These are phyloP conservation scores for Wickerhamiella spandovensis DNA, from an alignment of 805 yeast species.

Conservation along the genomic window DNA sequence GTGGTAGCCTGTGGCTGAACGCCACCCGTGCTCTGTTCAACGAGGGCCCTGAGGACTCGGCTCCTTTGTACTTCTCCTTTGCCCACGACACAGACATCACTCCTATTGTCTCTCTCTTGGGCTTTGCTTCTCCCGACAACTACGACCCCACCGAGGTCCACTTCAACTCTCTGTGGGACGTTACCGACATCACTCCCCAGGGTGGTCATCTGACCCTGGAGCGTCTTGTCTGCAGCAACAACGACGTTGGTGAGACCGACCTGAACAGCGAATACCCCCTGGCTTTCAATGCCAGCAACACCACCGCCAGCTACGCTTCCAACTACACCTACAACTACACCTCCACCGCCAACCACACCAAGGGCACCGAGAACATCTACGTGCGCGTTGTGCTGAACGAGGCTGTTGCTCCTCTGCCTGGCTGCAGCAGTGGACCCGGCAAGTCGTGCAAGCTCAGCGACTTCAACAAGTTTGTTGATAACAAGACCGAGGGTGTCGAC, in stretches of 20 bases:
- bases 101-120: slow-evolving; percentile 35
- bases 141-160: slow-evolving; percentile 28
- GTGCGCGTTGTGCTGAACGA: slow-evolving; percentile 41
- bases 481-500: slow-evolving; percentile 3
- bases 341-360: slow-evolving; percentile 3
- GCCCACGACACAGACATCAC: slow-evolving; percentile 49
- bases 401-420: slow-evolving; percentile 38
- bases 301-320: slow-evolving; percentile 10
- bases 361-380: slow-evolving; percentile 22
- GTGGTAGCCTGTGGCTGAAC: slow-evolving; percentile 36
- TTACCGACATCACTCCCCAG: slow-evolving; percentile 28
- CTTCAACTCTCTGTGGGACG: slow-evolving; percentile 36
- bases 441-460: slow-evolving; percentile 30
- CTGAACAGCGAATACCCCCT: slow-evolving; percentile 10
- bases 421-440: slow-evolving; percentile 40
- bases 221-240: slow-evolving; percentile 29
- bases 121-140: slow-evolving; percentile 30
- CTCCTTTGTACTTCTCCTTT: slow-evolving; percentile 34
- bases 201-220: slow-evolving; percentile 22
- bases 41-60: slow-evolving; percentile 26
- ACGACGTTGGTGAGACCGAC: slow-evolving; percentile 9
- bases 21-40: slow-evolving; percentile 36
- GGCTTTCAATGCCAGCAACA: slow-evolving; percentile 14
- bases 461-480: slow-evolving; percentile 13
- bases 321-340: slow-evolving; percentile 9